phyloP scores from a whole-genome alignment of 331 rosid species.

The Malus hybrid region DNA sequence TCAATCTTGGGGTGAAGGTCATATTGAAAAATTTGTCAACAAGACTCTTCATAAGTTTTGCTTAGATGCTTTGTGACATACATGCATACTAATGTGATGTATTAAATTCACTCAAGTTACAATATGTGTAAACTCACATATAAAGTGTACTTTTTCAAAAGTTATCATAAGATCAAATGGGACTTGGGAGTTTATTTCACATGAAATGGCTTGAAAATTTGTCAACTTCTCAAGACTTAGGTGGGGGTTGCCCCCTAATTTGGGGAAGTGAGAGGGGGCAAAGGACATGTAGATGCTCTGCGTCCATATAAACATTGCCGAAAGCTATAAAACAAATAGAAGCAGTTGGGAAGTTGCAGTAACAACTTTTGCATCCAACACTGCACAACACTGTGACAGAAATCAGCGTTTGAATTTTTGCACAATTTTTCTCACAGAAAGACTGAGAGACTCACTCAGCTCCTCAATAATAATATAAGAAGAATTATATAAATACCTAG shows the following conservation, averaged over 20 bases:
- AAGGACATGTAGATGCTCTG: background rate
- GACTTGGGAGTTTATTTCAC: background rate
- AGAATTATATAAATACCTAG: background rate
- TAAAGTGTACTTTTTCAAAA: background rate
- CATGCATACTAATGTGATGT: background rate
- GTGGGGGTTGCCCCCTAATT: background rate
- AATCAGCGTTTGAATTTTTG: conserved; percentile 13
- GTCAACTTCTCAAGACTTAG: background rate
- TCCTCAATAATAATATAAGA: background rate
- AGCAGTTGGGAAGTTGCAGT: conserved; percentile 32
- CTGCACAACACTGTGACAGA: background rate
- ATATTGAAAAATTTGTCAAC: background rate
- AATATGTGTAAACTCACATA: background rate
- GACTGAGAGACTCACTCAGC: background rate
- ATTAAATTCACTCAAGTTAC: too few relatives aligned
- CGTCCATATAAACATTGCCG: conserved; percentile 23
- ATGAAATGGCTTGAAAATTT: background rate
- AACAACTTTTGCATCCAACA: conserved; percentile 14
- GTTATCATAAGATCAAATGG: background rate
- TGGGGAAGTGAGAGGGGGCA: background rate
- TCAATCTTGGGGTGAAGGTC: background rate
- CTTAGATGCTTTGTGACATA: background rate
- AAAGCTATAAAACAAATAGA: conserved; percentile 27
- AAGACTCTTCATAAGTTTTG: background rate
- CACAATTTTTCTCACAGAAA: background rate